Conservation (phyloP, 768 basidiomycete species). For the Trametes elegans region DNA sequence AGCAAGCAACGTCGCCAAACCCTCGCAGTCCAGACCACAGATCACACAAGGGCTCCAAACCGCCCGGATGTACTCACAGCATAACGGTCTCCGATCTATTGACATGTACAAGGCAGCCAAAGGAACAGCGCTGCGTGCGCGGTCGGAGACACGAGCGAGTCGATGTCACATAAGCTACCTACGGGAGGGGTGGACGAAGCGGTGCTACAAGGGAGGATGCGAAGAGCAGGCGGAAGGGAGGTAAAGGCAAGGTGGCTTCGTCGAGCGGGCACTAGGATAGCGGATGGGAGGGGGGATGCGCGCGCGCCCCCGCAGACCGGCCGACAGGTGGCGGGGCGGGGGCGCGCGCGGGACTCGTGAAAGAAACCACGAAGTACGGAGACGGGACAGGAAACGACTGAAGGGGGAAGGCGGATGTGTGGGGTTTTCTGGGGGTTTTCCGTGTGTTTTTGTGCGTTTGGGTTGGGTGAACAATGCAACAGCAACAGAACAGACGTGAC, state of each 20-base stretch:
- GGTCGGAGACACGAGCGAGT: constrained; percentile 19
- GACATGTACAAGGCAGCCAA: constrained; percentile 18
- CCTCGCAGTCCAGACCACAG: not conserved
- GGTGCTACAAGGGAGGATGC: constrained; percentile 8
- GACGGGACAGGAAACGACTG: constrained; percentile 24
- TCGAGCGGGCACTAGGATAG: constrained; percentile 8
- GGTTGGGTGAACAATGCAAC: constrained; percentile 37
- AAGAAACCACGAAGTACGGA: constrained; percentile 28
- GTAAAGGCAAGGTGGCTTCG: constrained; percentile 20
- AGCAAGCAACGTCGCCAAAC: too few relatives aligned
- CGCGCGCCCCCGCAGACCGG: not conserved
- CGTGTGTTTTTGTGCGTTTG: constrained; percentile 52
- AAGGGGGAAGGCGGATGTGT: constrained; percentile 32
- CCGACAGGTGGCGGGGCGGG: constrained; percentile 12
- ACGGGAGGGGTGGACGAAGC: constrained; percentile 21
- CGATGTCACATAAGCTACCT: constrained; percentile 25
- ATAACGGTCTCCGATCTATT: constrained; percentile 20
- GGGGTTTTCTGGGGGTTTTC: constrained; percentile 36
- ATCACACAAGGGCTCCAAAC: not conserved
- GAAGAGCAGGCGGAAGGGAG: not conserved
- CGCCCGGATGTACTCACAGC: constrained; percentile 1
- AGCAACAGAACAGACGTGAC: constrained; percentile 33
- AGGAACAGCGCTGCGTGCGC: constrained; percentile 9
- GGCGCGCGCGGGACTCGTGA: constrained; percentile 25
- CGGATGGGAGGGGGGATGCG: constrained; percentile 1